Evolutionary conservation across 306 rosid genomes (phyloP), one percentile per base, ranked within the genome.

Genomic region (Biancaea sappan): DNA sequence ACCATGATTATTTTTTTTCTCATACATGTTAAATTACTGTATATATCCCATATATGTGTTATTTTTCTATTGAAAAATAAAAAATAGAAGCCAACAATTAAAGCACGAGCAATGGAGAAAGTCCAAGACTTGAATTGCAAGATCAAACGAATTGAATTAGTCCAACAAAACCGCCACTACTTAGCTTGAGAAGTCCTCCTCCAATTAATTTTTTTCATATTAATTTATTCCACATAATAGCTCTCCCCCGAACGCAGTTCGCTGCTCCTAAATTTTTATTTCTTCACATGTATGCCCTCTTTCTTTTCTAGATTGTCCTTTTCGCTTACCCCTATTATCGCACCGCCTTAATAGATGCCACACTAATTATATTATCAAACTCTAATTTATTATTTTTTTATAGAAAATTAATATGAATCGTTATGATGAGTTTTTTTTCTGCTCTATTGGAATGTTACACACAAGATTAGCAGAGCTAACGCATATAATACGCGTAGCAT

Each of bases 161-260:
- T 67, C 80, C 22, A 58, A 76, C 53, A 44, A 77, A 77, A 43
- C 70, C 8, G 75, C 70, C 48, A 18, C 29, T 4, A 41, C 21
- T 28, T 16, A 11, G 64, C 12, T 32, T 57, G 53, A 46, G 26
- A 43, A 16, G 44, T 32, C 69, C n/a, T 40, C 14, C 50, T 41
- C 25, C 56, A 38, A 2, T 18, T 18, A 13, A 75, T 66, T 31
- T 54, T 21, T 24, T 75, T 44, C 31, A 19, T 24, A 41, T n/a
- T n/a, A n/a, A n/a, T n/a, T n/a, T n/a, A n/a, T 59, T 44, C 35
- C 59, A 69, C 44, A 6, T 4, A 8, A 52, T 8, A 19, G 2
- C 29, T 9, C 34, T 6, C 8, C 44, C 11, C 26, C 38, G n/a
- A 28, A 16, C 26, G 66, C 52, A 15, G 14, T 47, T 15, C 1